These are phyloP conservation scores for Yamadazyma laniorum DNA, from an alignment of 805 yeast species.

Conservation along the genomic window DNA sequence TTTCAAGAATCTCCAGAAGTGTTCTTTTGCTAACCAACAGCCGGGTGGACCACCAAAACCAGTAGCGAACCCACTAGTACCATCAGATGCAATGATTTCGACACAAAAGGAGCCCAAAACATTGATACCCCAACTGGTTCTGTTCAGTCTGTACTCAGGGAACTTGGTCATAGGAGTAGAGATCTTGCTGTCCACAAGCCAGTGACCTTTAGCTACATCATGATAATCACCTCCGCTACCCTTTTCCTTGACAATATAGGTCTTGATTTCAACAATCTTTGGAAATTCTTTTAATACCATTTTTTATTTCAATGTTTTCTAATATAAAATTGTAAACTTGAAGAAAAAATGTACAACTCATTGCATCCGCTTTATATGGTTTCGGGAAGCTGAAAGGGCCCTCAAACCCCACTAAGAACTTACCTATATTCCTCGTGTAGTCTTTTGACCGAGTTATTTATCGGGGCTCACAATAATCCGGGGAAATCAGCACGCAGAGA, in stretches of 20 bases:
- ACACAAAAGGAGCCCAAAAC: conserved; percentile 51
- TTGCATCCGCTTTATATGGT: no score
- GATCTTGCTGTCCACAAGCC: conserved; percentile 47
- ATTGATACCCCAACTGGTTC: conserved; percentile 51
- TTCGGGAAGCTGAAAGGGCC: no score
- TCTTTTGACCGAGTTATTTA: not conserved
- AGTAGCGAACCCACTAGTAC: conserved; percentile 50
- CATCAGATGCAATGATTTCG: conserved; percentile 48
- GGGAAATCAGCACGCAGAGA: no score
- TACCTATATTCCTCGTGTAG: not conserved
- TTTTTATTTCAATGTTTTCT: not conserved
- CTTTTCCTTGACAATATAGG: conserved; percentile 41
- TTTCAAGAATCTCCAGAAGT: conserved; percentile 44
- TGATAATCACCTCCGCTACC: conserved; percentile 54
- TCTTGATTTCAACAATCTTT: conserved; percentile 41
- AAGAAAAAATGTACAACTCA: no score
- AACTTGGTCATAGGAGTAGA: conserved; percentile 51
- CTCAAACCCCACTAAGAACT: no score
- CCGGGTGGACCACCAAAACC: conserved; percentile 55
- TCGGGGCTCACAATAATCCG: not conserved
- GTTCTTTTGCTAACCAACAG: conserved; percentile 47
- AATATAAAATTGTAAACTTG: no score
- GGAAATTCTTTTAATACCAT: conserved; percentile 38
- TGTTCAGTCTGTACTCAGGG: conserved; percentile 42
- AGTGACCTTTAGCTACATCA: conserved; percentile 47